These are phyloP conservation scores for Musa balbisiana DNA, from an alignment of 202 grass and related monocot genomes.

Conservation along the genomic window DNA sequence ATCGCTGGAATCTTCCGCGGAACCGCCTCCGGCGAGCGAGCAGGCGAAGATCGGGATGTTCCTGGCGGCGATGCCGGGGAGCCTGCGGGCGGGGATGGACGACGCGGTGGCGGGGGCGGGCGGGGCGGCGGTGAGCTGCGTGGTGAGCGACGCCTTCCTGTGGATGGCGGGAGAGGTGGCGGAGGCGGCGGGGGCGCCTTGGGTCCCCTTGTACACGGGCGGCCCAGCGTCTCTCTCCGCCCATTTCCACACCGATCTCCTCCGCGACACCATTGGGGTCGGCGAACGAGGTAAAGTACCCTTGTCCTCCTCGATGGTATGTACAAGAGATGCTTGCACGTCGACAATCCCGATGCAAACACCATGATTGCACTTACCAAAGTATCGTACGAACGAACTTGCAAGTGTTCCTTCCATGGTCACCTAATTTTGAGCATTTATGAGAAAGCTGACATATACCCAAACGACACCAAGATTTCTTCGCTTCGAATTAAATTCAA, in stretches of 20 bases:
- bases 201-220: constrained; percentile 51
- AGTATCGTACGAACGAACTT: too few relatives aligned
- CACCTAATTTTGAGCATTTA: too few relatives aligned
- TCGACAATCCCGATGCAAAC: not conserved
- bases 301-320: too few relatives aligned
- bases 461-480: too few relatives aligned
- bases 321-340: not conserved
- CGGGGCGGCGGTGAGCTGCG: constrained; percentile 35
- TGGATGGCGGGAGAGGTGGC: constrained; percentile 41
- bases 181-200: constrained; percentile 8
- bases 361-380: not conserved
- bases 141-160: constrained; percentile 60
- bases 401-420: too few relatives aligned
- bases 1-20: not conserved
- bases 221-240: constrained; percentile 34
- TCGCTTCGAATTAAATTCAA: too few relatives aligned
- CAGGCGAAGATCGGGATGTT: constrained; percentile 39
- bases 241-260: constrained; percentile 47
- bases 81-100: constrained; percentile 29
- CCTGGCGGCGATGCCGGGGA: constrained; percentile 31
- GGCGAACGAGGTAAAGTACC: constrained; percentile 25
- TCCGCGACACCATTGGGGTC: constrained; percentile 34
- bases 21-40: not conserved
- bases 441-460: too few relatives aligned
- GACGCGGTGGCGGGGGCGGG: constrained; percentile 6